These are phyloP conservation scores for Sphenostylis stenocarpa DNA, from an alignment of 306 rosid species.

Conservation along the genomic window DNA sequence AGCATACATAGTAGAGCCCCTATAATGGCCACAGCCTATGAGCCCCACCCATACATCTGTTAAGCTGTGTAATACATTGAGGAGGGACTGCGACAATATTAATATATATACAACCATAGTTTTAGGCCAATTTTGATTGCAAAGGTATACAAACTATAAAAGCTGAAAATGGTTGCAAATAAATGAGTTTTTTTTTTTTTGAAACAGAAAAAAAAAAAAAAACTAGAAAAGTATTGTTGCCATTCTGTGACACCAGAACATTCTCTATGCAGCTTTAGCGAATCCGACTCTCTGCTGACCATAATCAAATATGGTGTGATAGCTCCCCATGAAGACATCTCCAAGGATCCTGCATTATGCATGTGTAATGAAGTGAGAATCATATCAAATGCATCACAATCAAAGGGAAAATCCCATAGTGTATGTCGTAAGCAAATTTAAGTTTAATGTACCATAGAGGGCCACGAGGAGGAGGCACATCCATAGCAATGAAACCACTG, in stretches of 20 bases:
- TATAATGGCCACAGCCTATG: neutral
- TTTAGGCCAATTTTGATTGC: constrained; percentile 16
- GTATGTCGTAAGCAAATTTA: neutral
- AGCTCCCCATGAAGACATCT: constrained; percentile 88
- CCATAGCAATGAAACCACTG: constrained; percentile 79
- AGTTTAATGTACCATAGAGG: constrained; percentile 73
- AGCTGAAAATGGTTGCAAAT: constrained; percentile 9
- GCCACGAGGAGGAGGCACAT: constrained; percentile 92
- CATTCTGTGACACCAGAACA: neutral
- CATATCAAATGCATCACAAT: constrained; percentile 29
- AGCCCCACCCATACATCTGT: neutral
- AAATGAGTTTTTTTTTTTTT: neutral
- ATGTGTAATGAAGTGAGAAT: constrained; percentile 20
- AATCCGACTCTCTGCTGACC: constrained; percentile 79
- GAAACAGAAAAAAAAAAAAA: neutral
- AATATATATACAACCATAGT: constrained; percentile 15
- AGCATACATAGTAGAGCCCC: neutral
- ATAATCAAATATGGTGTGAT: constrained; percentile 85
- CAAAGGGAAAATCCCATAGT: neutral
- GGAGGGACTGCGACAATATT: neutral
- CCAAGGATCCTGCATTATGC: constrained; percentile 82
- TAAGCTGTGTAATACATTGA: neutral
- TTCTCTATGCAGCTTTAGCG: constrained; percentile 75
- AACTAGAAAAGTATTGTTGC: neutral
- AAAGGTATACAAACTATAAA: constrained; percentile 11